Base-by-base conservation (phyloP, 2,329 filamentous ascomycete genomes). In the Fonsecaea erecta region DNA sequence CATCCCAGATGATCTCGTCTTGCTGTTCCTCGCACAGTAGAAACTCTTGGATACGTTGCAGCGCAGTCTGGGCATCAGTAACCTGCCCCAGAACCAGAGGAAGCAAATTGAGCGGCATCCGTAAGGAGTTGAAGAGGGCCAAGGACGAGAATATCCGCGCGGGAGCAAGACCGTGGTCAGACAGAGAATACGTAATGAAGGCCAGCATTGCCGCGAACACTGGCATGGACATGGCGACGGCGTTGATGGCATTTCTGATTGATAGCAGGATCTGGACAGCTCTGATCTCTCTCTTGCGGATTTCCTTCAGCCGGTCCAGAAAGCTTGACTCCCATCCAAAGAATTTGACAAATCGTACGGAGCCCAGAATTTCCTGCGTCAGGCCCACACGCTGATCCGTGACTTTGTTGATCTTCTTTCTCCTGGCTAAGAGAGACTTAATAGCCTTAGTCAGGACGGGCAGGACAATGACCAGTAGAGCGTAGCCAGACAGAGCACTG, bases 321-420 rank as follows among this genome's bases (percentile, higher is more conserved):
- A 98, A 97, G 35, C 91, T 90, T 64, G 85, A 89, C 75, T 98
- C 94, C 94, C 94, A 98, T 7, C 93, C 93, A 75, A 97, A 98
- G 77, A 88, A 97, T 77, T 98, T 98, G 78, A 98, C 94, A 74
- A 98, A 97, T 28, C 93, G 87, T 26, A 97, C 93, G 0, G 92
- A 91, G 71, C 93, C 90, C 14, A 98, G 74, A 58, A 98, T 96
- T 75, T 98, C 94, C 75, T 97, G 93, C 0, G 93, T 97, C 35
- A 98, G 81, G 59, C 90, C 90, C 7, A 98, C 93, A 68, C 94
- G 87, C 78, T 96, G 91, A 75, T 98, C 94, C 1, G 94, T 98
- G 66, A 97, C 86, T 73, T 93, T 93, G 83, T 97, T 98, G 81
- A 98, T 97, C 32, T 78, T 82, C 71, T 86, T 87, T 73, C 95